A percentile compares a stretch with the other conserved stretches of the same genome.
phyloP scores from a whole-genome alignment of 306 rosid species.

The Rubus parviflorus region DNA sequence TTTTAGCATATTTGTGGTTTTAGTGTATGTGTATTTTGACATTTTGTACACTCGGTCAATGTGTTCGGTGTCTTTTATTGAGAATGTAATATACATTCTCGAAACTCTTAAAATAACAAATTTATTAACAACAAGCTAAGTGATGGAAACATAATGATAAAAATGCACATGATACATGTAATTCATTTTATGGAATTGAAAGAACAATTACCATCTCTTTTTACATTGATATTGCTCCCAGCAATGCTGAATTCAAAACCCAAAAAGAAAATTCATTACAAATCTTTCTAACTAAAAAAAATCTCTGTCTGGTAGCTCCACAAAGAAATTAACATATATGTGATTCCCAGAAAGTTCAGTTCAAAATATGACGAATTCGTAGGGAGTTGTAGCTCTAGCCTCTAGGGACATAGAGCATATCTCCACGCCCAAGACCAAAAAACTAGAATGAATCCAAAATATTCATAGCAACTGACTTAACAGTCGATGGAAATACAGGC shows the following conservation, averaged over 20 bases:
- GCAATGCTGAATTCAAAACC: constrained; percentile 2
- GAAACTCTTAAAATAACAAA: too few species aligned
- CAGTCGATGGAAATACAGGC: constrained; percentile 85
- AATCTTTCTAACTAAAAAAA: constrained; percentile 7
- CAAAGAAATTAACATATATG: constrained; percentile 22
- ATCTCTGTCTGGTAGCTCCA: neutral
- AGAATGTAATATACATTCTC: too few species aligned
- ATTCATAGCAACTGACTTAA: constrained; percentile 28
- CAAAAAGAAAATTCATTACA: neutral
- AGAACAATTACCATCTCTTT: neutral
- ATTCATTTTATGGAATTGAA: neutral
- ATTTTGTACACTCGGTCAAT: neutral
- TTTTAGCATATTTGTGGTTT: neutral
- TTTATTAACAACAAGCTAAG: too few species aligned
- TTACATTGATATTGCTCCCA: constrained; percentile 10
- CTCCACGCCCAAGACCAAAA: neutral
- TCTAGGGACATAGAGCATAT: neutral
- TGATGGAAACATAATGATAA: neutral
- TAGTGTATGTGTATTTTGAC: neutral
- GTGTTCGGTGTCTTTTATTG: neutral
- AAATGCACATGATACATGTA: neutral
- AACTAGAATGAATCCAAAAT: constrained; percentile 29
- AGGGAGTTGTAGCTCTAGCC: neutral
- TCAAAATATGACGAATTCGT: constrained; percentile 13
- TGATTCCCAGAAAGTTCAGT: neutral